Conservation (phyloP, 257 asterid genomes). For the Nemophila menziesii region DNA sequence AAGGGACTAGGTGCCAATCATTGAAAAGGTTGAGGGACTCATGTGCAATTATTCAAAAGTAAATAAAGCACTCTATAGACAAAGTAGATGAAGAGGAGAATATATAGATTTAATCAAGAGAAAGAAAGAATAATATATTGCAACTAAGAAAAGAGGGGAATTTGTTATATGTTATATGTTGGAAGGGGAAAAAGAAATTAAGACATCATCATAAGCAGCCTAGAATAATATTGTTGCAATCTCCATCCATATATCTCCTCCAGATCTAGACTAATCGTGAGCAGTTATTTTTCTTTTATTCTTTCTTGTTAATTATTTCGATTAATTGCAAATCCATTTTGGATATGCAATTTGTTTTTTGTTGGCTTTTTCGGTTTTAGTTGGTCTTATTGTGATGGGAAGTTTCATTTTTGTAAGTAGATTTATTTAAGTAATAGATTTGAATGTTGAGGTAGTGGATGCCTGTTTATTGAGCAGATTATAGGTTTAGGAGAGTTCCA, state of each 20-base stretch:
- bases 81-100: too few species aligned
- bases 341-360: neutral
- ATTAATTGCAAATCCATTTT: neutral
- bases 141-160: too few species aligned
- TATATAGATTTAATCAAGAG: too few species aligned
- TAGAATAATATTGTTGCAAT: conserved; percentile 70
- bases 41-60: too few species aligned
- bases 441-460: neutral
- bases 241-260: conserved; percentile 77
- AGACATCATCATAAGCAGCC: neutral
- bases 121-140: too few species aligned
- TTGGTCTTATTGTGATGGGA: neutral
- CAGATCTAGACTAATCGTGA: conserved; percentile 79
- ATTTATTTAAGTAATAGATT: too few species aligned
- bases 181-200: neutral
- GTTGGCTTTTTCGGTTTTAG: neutral
- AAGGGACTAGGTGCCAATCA: neutral
- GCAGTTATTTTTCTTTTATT: conserved; percentile 31
- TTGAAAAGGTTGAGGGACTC: too few species aligned
- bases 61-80: too few species aligned
- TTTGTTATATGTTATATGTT: too few species aligned
- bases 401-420: neutral
- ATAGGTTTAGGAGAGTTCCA: neutral
- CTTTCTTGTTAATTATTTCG: conserved; percentile 1
- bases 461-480: neutral